phyloP scores from a whole-genome alignment of 805 yeast species.

The Cyberlindnera petersonii region DNA sequence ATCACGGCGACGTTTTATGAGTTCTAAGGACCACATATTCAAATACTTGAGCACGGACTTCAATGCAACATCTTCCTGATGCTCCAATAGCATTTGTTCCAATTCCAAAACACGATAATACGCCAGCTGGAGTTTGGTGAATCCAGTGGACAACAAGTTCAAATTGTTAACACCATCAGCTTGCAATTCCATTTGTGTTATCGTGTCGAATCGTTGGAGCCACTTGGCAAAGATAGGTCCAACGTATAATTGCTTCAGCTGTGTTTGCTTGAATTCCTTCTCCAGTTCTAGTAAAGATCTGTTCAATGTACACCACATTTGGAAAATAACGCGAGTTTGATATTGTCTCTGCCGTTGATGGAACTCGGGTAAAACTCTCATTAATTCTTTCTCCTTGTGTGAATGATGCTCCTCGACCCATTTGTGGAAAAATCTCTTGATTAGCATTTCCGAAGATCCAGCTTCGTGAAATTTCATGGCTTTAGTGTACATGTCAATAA shows the following conservation, averaged over 20 bases:
- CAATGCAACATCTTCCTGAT: slow-evolving; percentile 24
- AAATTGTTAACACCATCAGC: slow-evolving; percentile 26
- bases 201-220: slow-evolving; percentile 10
- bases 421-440: slow-evolving; percentile 4
- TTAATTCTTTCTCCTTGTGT: slow-evolving; percentile 3
- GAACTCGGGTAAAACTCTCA: not conserved
- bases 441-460: not conserved
- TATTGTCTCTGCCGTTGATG: no score
- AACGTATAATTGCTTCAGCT: not conserved
- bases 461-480: slow-evolving; percentile 6
- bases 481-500: not conserved
- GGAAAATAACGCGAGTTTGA: not conserved
- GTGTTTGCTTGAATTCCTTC: slow-evolving; percentile 6
- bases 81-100: slow-evolving; percentile 16
- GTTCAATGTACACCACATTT: slow-evolving; percentile 12
- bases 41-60: slow-evolving; percentile 24
- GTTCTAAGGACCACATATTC: slow-evolving; percentile 33
- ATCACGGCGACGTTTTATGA: slow-evolving; percentile 32
- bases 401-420: slow-evolving; percentile 13
- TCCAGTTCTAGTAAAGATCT: slow-evolving; percentile 8
- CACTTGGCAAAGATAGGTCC: slow-evolving; percentile 16
- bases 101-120: slow-evolving; percentile 18
- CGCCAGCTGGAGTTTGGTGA: slow-evolving; percentile 25
- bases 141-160: slow-evolving; percentile 24
- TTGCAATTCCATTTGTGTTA: slow-evolving; percentile 15